Conservation (phyloP, 2,329 filamentous ascomycete species). For the Rhytidhysteron rufulum region DNA sequence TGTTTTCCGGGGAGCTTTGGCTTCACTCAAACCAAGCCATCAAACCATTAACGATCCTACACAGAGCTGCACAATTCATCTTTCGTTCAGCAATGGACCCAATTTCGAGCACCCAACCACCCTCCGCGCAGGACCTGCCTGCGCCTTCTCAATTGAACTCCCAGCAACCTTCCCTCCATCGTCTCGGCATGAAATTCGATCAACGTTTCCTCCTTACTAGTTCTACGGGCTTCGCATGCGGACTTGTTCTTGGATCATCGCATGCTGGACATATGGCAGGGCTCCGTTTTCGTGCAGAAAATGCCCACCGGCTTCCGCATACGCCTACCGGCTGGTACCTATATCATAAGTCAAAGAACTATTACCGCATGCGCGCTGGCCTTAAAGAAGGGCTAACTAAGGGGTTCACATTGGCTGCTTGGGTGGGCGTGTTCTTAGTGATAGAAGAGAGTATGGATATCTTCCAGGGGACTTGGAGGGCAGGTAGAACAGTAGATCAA, state of each 20-base stretch:
- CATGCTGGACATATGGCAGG: slow-evolving; percentile 71
- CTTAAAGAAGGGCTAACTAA: slow-evolving; percentile 74
- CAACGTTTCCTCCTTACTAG: slow-evolving; percentile 64
- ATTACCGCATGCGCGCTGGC: slow-evolving; percentile 74
- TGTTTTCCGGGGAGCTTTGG: too few species aligned
- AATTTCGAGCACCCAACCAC: too few species aligned
- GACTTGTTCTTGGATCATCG: slow-evolving; percentile 65
- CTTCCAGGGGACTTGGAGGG: slow-evolving; percentile 45
- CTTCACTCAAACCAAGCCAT: too few species aligned
- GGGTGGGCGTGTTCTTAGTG: slow-evolving; percentile 72
- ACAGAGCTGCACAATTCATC: too few species aligned
- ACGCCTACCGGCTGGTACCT: slow-evolving; percentile 88
- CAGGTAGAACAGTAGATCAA: slow-evolving; percentile 38
- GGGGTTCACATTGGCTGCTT: slow-evolving; percentile 65
- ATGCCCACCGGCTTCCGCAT: slow-evolving; percentile 86
- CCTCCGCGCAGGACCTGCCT: too few species aligned
- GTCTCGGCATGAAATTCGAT: slow-evolving; percentile 61
- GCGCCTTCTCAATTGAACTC: too few species aligned
- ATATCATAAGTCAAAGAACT: slow-evolving; percentile 99
- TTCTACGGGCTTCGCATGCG: slow-evolving; percentile 61
- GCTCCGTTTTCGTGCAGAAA: slow-evolving; percentile 88
- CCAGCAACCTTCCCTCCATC: slow-evolving; percentile 18
- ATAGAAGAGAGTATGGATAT: slow-evolving; percentile 84
- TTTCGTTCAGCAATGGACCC: too few species aligned
- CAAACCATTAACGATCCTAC: too few species aligned